Evolutionary conservation across 2,329 filamentous ascomycete genomes (phyloP).

Genomic region (Alternaria sp.): DNA sequence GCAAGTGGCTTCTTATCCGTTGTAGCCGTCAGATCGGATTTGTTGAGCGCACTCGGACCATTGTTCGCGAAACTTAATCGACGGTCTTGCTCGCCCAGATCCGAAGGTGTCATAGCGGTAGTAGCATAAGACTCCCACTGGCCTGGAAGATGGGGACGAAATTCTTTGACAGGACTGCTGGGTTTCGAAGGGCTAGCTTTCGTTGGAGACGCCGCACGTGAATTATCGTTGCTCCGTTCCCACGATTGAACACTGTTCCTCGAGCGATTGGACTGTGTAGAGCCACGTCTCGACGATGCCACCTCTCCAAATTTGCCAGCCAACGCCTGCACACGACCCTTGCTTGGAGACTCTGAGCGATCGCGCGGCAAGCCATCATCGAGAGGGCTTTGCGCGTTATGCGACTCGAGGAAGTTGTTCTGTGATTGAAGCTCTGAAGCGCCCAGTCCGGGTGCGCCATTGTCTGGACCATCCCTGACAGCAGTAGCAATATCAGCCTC

Average conservation of each 20-base stretch:
- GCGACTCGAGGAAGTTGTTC: conserved; percentile 44
- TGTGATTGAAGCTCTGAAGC: conserved; percentile 44
- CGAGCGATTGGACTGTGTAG: conserved; percentile 52
- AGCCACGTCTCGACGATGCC: conserved; percentile 54
- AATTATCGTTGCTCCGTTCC: conserved; percentile 47
- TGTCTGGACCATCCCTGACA: conserved; percentile 29
- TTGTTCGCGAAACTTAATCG: conserved; percentile 23
- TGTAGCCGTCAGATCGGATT: conserved; percentile 44
- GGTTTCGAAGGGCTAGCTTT: conserved; percentile 40
- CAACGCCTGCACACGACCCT: conserved; percentile 58
- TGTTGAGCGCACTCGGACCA: conserved; percentile 26
- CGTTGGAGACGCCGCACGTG: conserved; percentile 41
- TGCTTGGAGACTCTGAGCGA: conserved; percentile 55
- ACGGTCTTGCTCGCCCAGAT: conserved; percentile 37
- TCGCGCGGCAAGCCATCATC: conserved; percentile 38
- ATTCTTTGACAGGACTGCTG: conserved; percentile 48
- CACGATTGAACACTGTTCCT: conserved; percentile 49
- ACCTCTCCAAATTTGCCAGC: conserved; percentile 58
- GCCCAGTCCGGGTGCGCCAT: conserved; percentile 28
- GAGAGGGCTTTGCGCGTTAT: conserved; percentile 35
- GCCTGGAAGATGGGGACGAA: conserved; percentile 59
- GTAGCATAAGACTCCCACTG: conserved; percentile 60
- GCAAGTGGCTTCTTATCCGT: conserved; percentile 43
- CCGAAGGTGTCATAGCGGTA: conserved; percentile 44
- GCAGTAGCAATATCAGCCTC: conserved; percentile 47